These are phyloP conservation scores for Irpex lacteus DNA, from an alignment of 1,284 basidiomycete species.

Conservation along the genomic window DNA sequence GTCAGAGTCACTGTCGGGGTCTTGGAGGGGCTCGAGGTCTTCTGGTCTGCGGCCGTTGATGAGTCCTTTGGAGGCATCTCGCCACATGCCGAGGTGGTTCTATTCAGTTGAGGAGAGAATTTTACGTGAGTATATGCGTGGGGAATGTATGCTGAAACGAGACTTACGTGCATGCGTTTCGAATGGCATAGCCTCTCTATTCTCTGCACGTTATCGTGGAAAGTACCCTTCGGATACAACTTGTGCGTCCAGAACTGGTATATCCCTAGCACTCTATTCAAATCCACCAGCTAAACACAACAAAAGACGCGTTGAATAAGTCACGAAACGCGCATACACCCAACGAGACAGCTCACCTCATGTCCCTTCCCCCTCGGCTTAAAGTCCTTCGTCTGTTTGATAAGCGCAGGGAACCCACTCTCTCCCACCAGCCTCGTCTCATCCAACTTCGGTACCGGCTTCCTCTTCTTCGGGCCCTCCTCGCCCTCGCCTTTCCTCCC, in stretches of 20 bases:
- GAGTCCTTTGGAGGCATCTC: slow-evolving; percentile 63
- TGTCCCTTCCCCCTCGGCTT: slow-evolving; percentile 84
- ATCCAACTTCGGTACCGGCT: slow-evolving; percentile 62
- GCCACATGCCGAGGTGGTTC: slow-evolving; percentile 73
- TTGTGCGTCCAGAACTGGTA: slow-evolving; percentile 94
- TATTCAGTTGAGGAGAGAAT: slow-evolving; percentile 21
- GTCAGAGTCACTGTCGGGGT: slow-evolving; percentile 22
- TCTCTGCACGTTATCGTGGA: slow-evolving; percentile 77
- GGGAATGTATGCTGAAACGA: too few relatives aligned
- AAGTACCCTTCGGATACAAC: slow-evolving; percentile 85
- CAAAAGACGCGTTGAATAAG: not conserved
- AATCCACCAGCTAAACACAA: slow-evolving; percentile 62
- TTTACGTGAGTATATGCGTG: too few relatives aligned
- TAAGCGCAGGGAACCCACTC: slow-evolving; percentile 75
- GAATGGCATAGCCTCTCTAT: slow-evolving; percentile 87
- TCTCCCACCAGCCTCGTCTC: slow-evolving; percentile 68
- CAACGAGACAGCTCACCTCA: slow-evolving; percentile 50
- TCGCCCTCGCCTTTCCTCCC: slow-evolving; percentile 27
- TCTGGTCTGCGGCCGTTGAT: slow-evolving; percentile 35
- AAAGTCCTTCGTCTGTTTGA: slow-evolving; percentile 72
- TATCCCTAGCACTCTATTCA: slow-evolving; percentile 72
- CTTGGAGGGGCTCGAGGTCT: slow-evolving; percentile 30
- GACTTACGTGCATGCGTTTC: slow-evolving; percentile 75
- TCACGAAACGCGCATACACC: not conserved
- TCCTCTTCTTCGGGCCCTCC: slow-evolving; percentile 36